These are phyloP conservation scores for Thalassiosira pacifica DNA, from an alignment of 352 stramenopile genomes.

Conservation along the genomic window DNA sequence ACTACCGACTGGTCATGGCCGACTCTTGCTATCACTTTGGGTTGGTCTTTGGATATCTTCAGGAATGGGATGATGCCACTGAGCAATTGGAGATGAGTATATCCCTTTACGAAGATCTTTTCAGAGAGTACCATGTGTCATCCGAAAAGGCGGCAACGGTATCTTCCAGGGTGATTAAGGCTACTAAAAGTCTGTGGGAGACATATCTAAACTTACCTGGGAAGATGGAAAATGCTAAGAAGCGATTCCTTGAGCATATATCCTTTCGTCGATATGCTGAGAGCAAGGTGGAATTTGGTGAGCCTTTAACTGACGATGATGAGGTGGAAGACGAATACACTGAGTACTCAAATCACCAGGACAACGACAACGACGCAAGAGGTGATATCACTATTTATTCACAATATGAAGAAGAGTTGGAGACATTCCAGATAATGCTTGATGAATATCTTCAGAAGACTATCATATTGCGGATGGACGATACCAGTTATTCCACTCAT, in stretches of 20 bases:
- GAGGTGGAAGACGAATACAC: constrained; percentile 20
- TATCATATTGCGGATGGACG: constrained; percentile 15
- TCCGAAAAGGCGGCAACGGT: not conserved
- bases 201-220: constrained; percentile 31
- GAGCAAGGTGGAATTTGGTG: constrained; percentile 7
- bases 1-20: constrained; percentile 5
- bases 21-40: constrained; percentile 33
- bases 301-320: constrained; percentile 27
- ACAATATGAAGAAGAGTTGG: not conserved
- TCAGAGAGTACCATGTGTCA: constrained; percentile 8
- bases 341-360: not conserved
- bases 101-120: constrained; percentile 5
- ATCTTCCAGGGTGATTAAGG: constrained; percentile 28
- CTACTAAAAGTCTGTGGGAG: constrained; percentile 27
- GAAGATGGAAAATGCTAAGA: constrained; percentile 24
- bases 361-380: not conserved
- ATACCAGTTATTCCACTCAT: constrained; percentile 5
- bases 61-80: constrained; percentile 14
- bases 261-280: constrained; percentile 15
- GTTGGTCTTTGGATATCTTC: constrained; percentile 8
- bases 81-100: constrained; percentile 27
- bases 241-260: constrained; percentile 36
- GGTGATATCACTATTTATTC: too few relatives aligned
- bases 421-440: constrained; percentile 30
- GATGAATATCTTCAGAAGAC: constrained; percentile 35